These are phyloP conservation scores for Aphanocladium album DNA, from an alignment of 2,329 filamentous ascomycete species.

Conservation along the genomic window DNA sequence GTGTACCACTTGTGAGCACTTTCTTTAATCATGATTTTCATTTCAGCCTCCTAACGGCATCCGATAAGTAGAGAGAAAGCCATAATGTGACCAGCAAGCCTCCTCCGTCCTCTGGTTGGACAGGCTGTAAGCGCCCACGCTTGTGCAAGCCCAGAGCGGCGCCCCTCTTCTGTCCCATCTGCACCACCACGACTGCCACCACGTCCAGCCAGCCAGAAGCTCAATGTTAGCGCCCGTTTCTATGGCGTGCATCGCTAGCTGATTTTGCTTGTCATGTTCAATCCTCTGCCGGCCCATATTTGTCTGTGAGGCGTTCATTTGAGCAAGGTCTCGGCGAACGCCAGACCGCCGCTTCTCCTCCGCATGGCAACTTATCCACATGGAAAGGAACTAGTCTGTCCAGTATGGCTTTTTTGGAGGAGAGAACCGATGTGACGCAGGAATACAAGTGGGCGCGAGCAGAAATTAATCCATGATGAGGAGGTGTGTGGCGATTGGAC, in stretches of 20 bases:
- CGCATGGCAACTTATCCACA: background rate
- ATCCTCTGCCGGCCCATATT: background rate
- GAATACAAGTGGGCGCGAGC: conserved; percentile 1
- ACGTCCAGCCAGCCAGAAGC: background rate
- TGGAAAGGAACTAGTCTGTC: background rate
- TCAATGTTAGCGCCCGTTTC: conserved; percentile 5
- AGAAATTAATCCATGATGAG: background rate
- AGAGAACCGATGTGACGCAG: background rate
- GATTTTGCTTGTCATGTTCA: background rate
- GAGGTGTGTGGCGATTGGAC: background rate
- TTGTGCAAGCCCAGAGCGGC: background rate
- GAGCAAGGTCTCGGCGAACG: background rate
- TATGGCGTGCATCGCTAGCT: background rate
- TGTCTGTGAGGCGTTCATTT: background rate
- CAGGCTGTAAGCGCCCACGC: conserved; percentile 4
- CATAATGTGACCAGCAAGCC: background rate
- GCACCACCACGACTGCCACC: background rate
- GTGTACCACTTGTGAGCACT: background rate
- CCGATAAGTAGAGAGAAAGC: background rate
- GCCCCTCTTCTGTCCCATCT: background rate
- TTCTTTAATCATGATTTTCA: too few relatives aligned
- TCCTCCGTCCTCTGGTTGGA: background rate
- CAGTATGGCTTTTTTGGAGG: background rate
- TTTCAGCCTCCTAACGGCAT: background rate
- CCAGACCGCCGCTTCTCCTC: background rate